Evolutionary conservation across 495 filamentous ascomycete genomes (phyloP).

Genomic region (Corynascus novoguineensis): DNA sequence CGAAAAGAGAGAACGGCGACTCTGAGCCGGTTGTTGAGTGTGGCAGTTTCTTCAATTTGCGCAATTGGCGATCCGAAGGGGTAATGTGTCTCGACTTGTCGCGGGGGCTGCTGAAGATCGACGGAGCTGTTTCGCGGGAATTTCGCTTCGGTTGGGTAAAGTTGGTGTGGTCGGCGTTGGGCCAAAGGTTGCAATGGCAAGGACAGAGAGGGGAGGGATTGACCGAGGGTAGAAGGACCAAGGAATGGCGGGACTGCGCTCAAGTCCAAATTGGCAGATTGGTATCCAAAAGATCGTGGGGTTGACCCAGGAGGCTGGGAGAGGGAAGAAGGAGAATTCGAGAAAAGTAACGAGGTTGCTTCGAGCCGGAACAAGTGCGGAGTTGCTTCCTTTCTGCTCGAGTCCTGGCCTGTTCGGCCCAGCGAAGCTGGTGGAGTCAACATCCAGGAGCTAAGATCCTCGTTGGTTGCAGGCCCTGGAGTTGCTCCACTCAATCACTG

Average conservation of each 20-base stretch:
- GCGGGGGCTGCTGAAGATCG: background rate
- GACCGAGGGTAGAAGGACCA: background rate
- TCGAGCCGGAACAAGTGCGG: too few species aligned
- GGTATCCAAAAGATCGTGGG: slow-evolving; percentile 5
- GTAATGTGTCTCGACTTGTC: background rate
- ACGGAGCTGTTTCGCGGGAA: background rate
- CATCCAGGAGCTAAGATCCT: background rate
- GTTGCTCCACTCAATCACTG: background rate
- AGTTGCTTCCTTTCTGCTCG: too few species aligned
- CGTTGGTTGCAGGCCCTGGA: background rate
- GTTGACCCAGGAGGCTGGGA: slow-evolving; percentile 5
- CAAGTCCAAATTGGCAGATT: background rate
- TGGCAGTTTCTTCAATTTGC: background rate
- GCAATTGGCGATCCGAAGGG: background rate
- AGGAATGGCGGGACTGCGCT: background rate
- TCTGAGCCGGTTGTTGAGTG: background rate
- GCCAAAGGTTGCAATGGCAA: background rate
- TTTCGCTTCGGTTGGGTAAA: background rate
- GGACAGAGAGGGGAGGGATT: too few species aligned
- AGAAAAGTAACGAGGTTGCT: slow-evolving; percentile 5
- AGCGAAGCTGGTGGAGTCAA: background rate
- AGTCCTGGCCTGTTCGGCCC: too few species aligned
- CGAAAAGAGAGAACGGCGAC: background rate
- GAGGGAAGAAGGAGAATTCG: slow-evolving; percentile 4
- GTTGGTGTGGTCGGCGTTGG: background rate